Percentiles rank a stretch among this genome's conserved stretches.
Evolutionary conservation across 495 filamentous ascomycete genomes (phyloP).

Genomic region (Annulohypoxylon stygium): DNA sequence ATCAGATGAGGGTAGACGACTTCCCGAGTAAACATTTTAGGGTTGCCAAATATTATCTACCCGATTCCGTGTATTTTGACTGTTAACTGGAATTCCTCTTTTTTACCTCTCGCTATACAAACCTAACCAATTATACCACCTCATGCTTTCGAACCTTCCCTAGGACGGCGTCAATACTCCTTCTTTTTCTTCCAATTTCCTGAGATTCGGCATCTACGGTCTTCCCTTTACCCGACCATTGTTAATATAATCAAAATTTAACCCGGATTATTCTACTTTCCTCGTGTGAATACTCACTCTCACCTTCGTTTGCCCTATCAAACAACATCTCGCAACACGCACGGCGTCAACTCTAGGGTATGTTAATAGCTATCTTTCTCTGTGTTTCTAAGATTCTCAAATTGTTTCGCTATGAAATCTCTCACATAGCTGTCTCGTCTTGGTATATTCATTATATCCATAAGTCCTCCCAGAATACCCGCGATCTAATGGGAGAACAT

Average conservation of each 20-base stretch:
- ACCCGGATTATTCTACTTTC: background rate
- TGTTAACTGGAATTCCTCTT: background rate
- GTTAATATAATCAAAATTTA: background rate
- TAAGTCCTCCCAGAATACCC: background rate
- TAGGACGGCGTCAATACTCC: background rate
- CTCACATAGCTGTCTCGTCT: background rate
- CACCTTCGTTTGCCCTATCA: background rate
- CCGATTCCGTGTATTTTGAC: background rate
- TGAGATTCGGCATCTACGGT: background rate
- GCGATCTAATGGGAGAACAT: background rate
- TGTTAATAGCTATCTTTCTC: background rate
- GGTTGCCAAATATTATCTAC: background rate
- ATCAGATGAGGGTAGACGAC: background rate
- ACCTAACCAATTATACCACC: background rate
- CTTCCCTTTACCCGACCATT: background rate
- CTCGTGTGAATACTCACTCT: background rate
- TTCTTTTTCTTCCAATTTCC: background rate
- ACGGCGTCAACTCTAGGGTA: background rate
- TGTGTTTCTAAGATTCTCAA: background rate
- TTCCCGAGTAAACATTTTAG: background rate
- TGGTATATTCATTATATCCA: background rate
- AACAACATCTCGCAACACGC: background rate
- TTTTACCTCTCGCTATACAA: background rate
- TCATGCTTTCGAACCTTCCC: background rate
- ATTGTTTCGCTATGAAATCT: background rate